Evolutionary conservation across 305 asterid species (phyloP), one percentile per base, ranked within the genome.

Genomic region (Striga hermonthica): DNA sequence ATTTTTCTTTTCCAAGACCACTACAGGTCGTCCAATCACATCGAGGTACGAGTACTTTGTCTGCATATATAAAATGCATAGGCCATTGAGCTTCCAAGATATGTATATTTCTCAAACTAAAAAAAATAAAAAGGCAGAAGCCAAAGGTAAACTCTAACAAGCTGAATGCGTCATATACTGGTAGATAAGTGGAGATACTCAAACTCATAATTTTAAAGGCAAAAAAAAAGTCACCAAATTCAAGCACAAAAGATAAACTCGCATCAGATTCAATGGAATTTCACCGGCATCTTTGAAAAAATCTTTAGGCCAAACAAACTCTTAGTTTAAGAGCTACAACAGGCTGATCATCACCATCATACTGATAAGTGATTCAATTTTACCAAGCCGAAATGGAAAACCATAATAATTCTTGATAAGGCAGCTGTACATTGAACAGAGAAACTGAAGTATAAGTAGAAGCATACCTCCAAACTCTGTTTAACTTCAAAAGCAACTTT

Each of bases 1-100:
- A 72, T 93, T 93, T 68, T 68, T 79, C 84, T 88, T 93, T 72
- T 86, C 95, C 79, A 90, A 76, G 74, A 93, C 99, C 62, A 93
- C 80, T 63, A 93, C 99, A 47, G 96, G 84, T 77, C 99, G 83
- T 73, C 99, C 99, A 73, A 84, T 74, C 69, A 93, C 85, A 76
- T 93, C 99, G 71, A 93, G 99, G 82, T 93, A 93, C 3, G 99
- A 90, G 78, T 84, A 82, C 81, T 88, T 93, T 61, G 63, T 90
- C 98, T 93, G 98, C 77, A 85, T 55, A 68, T 53, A 73, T 74
- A 71, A 71, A 71, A 73, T 15, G 63, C 15, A 69, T 63, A 63
- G 64, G 62, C 53, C 41, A 63, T 66, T 57, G 60, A 60, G 69
- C 38, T 40, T 57, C 31, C 47, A 28, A 9, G 39, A 47, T 52